These are phyloP conservation scores for Chimonanthus praecox DNA, from an alignment of 164 flowering plant species.

Conservation along the genomic window DNA sequence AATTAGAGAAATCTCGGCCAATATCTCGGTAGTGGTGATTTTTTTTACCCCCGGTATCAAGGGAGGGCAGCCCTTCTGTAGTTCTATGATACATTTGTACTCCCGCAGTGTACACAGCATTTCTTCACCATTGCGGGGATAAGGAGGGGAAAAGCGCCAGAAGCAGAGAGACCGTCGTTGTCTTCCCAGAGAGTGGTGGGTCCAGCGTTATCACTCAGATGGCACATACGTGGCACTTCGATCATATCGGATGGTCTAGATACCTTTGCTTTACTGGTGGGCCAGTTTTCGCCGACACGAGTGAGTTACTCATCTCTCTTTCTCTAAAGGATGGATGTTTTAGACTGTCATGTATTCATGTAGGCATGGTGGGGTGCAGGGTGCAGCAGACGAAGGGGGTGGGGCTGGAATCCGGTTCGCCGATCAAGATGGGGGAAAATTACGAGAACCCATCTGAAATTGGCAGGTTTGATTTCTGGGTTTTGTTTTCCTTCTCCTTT, in stretches of 20 bases:
- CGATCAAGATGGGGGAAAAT: constrained; percentile 6
- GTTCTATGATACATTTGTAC: too few species aligned
- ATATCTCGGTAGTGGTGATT: too few species aligned
- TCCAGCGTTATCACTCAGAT: not conserved
- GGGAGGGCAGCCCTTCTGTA: too few species aligned
- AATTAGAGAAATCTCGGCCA: too few species aligned
- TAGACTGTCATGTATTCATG: not conserved
- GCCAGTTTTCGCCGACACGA: not conserved
- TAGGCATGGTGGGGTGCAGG: not conserved
- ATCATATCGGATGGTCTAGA: not conserved
- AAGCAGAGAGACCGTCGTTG: not conserved
- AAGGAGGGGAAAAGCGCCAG: too few species aligned
- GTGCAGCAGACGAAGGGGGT: not conserved
- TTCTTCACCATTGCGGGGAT: too few species aligned
- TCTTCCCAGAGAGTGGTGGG: not conserved
- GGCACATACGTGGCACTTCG: not conserved
- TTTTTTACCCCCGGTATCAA: too few species aligned
- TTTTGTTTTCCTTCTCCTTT: not conserved
- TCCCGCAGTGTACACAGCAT: too few species aligned
- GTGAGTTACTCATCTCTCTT: not conserved
- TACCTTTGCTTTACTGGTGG: not conserved
- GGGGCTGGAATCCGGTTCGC: not conserved
- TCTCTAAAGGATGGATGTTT: not conserved
- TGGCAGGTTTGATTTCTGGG: constrained; percentile 26
- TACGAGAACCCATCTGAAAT: constrained; percentile 18